A percentile compares a stretch with the other conserved stretches of the same genome.
These are phyloP conservation scores for Trichoderma oligosporum DNA, from an alignment of 2,329 filamentous ascomycete genomes.

Conservation along the genomic window DNA sequence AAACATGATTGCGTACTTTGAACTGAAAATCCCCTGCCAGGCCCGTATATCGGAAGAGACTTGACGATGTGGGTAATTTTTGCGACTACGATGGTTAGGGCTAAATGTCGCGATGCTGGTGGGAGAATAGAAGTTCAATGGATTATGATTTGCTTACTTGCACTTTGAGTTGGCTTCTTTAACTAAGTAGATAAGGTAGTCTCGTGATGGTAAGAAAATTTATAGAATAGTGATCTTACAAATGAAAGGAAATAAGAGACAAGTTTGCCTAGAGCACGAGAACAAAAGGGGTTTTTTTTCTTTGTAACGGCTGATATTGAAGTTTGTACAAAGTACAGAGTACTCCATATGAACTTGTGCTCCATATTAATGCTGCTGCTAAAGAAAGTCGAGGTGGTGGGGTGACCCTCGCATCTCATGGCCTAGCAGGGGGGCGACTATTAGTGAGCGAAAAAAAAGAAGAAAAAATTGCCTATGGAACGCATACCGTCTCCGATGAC, in stretches of 20 bases:
- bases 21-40: constrained; percentile 4
- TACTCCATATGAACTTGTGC: no score
- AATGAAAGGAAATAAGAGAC: no score
- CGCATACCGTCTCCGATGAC: neutral
- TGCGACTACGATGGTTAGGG: neutral
- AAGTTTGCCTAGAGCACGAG: no score
- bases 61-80: constrained; percentile 2
- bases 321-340: neutral
- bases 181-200: no score
- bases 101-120: constrained; percentile 16
- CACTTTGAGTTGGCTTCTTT: no score
- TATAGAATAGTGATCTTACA: no score
- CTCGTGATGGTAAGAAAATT: no score
- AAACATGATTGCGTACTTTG: neutral
- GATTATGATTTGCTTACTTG: neutral
- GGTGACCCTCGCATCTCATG: constrained; percentile 4
- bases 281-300: no score
- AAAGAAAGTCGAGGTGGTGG: neutral
- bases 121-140: neutral
- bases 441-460: neutral
- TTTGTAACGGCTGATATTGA: neutral
- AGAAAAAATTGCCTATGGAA: neutral
- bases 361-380: neutral
- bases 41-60: neutral
- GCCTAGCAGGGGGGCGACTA: constrained; percentile 4